Base-by-base conservation (phyloP, 371 early-diverging fungal genomes). In the Blastocladiella emersonii region DNA sequence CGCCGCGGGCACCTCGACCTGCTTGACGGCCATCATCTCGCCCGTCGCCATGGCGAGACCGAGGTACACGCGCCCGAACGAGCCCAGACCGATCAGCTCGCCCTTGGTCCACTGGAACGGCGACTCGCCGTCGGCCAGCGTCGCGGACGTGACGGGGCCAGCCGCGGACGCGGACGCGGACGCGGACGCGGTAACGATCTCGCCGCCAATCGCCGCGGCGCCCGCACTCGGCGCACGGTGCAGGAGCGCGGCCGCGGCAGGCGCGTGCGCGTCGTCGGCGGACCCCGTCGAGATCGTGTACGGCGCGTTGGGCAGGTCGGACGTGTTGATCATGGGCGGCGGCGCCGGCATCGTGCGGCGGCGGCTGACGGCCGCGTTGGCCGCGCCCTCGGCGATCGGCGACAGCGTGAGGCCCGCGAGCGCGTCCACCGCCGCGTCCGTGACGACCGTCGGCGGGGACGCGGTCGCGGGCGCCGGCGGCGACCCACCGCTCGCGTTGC, bases 11-110 rank as follows among this genome's bases (percentile, higher is more conserved):
- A 86, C 66, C 61, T 82, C 83, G 25, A 97, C 93, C 65, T 90
- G 91, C 74, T 99, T 99, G 25, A 97, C 91, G 0, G 98, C 99
- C 72, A 98, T 88, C 65, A 93, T 78, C 62, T 92, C 91, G 27
- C 89, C 85, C 0, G 85, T 88, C 1, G 77, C 84, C n/a, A 83
- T 70, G 69, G 91, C 89, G 61, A 90, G 76, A 0, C 88, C 96
- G 67, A 85, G 81, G 67, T 85, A 92, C 30, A 99, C 99, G 57
- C 86, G 82, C 0, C 97, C 98, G 70, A 92, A 98, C 8, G 93
- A 90, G 0, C 99, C 99, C 68, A 90, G 85, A 21, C 98, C 98
- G 66, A 98, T 93, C 66, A 90, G 69, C 67, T 79, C 77, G 57
- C 95, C 95, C 63, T 83, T 85, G 57, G 85, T 80, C 87, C 92